Evolutionary conservation across 805 yeast genomes (phyloP).

Genomic region (Hanseniaspora guilliermondii): DNA sequence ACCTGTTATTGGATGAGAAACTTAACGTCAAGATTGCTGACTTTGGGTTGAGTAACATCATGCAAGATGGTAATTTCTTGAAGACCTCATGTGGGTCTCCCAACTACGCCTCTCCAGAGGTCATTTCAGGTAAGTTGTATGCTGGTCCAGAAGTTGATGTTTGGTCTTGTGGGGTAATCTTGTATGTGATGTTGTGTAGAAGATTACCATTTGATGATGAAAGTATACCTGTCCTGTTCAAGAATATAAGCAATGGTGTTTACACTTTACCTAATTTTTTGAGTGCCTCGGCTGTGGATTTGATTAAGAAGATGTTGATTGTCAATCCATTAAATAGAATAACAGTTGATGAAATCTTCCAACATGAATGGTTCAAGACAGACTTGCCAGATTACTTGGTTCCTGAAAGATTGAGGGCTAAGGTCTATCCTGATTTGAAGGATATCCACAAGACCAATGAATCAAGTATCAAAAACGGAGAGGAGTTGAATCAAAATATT

Average conservation of each 20-base stretch:
- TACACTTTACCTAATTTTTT: slow-evolving; percentile 80
- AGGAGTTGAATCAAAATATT: slow-evolving; percentile 59
- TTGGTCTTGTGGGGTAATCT: slow-evolving; percentile 92
- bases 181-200: slow-evolving; percentile 92
- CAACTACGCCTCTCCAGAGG: slow-evolving; percentile 96
- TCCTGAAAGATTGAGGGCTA: slow-evolving; percentile 30
- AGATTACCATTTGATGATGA: slow-evolving; percentile 94
- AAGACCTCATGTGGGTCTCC: slow-evolving; percentile 95
- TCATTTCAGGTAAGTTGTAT: slow-evolving; percentile 81
- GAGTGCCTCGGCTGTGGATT: slow-evolving; percentile 70
- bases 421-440: slow-evolving; percentile 3
- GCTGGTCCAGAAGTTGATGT: slow-evolving; percentile 98
- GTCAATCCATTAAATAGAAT: slow-evolving; percentile 90
- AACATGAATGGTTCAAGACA: slow-evolving; percentile 84
- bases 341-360: slow-evolving; percentile 81
- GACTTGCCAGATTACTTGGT: slow-evolving; percentile 69
- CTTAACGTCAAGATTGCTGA: slow-evolving; percentile 91
- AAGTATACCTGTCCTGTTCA: slow-evolving; percentile 84
- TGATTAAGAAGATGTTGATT: slow-evolving; percentile 80
- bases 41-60: slow-evolving; percentile 84
- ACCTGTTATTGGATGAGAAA: slow-evolving; percentile 74
- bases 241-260: slow-evolving; percentile 84
- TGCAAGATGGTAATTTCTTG: slow-evolving; percentile 94
- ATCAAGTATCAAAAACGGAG: slow-evolving; percentile 18
- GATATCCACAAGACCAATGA: slow-evolving; percentile 25